Percentiles rank a stretch among this genome's conserved stretches.
These are phyloP conservation scores for Rhytidhysteron rufulum DNA, from an alignment of 2,329 filamentous ascomycete genomes.

Conservation along the genomic window DNA sequence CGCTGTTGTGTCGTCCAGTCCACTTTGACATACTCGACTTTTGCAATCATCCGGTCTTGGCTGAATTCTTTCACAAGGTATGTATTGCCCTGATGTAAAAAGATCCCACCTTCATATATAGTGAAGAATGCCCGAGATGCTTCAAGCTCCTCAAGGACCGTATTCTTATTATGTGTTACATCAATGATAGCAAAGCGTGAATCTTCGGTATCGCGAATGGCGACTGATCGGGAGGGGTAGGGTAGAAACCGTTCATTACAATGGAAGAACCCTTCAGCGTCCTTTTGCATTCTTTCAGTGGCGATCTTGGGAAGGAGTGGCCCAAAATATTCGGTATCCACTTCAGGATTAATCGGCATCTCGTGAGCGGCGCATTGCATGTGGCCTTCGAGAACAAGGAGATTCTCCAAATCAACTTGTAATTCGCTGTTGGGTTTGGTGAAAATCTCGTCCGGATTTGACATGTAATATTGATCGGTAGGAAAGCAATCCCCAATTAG, in stretches of 20 bases:
- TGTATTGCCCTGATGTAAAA: slow-evolving; percentile 89
- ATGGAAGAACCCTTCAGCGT: slow-evolving; percentile 80
- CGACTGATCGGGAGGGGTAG: slow-evolving; percentile 74
- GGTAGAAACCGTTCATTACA: slow-evolving; percentile 86
- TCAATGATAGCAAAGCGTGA: slow-evolving; percentile 94
- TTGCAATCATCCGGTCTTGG: slow-evolving; percentile 75
- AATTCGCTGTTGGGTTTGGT: slow-evolving; percentile 85
- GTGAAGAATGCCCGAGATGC: slow-evolving; percentile 93
- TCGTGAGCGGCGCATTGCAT: slow-evolving; percentile 94
- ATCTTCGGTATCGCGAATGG: slow-evolving; percentile 85
- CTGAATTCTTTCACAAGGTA: slow-evolving; percentile 90
- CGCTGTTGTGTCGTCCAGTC: slow-evolving; percentile 94
- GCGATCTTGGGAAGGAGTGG: slow-evolving; percentile 68
- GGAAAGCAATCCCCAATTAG: slow-evolving; percentile 85
- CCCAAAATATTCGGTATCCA: slow-evolving; percentile 78
- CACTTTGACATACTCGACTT: slow-evolving; percentile 83
- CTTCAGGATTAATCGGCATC: slow-evolving; percentile 78
- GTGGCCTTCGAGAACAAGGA: slow-evolving; percentile 88
- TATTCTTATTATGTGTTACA: slow-evolving; percentile 74
- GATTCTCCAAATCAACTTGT: slow-evolving; percentile 86
- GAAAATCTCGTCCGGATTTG: slow-evolving; percentile 90
- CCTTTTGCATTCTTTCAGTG: slow-evolving; percentile 67
- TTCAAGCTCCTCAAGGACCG: slow-evolving; percentile 92
- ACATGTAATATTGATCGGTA: slow-evolving; percentile 95
- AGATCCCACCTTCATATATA: slow-evolving; percentile 94